phyloP scores from a whole-genome alignment of 345 rosid genomes.

The Arabis alpina region DNA sequence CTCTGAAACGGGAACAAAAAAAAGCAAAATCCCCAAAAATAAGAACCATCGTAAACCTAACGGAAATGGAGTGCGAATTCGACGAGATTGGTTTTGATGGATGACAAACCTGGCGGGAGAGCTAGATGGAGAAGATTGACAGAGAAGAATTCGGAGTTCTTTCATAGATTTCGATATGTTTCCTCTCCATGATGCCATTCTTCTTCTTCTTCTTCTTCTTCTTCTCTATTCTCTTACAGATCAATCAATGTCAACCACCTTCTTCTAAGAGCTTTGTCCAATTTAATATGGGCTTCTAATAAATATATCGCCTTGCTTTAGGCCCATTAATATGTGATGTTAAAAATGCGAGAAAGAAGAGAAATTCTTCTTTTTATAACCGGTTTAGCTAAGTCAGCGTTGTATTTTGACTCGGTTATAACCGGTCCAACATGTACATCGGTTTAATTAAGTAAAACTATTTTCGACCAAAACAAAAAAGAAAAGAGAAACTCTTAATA shows the following conservation, averaged over 20 bases:
- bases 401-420: too few relatives aligned
- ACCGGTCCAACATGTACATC: too few relatives aligned
- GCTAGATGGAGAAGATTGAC: conserved; percentile 77
- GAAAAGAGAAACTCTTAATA: too few relatives aligned
- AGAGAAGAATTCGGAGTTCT: conserved; percentile 73
- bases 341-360: too few relatives aligned
- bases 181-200: conserved; percentile 59
- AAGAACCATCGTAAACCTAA: not conserved
- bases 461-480: too few relatives aligned
- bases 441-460: too few relatives aligned
- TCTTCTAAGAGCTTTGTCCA: not conserved
- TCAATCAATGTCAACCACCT: not conserved
- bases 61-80: not conserved
- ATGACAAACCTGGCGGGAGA: conserved; percentile 59
- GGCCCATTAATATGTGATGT: not conserved
- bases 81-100: not conserved
- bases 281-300: not conserved
- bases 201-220: not conserved
- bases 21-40: not conserved
- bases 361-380: too few relatives aligned
- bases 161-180: conserved; percentile 49
- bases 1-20: conserved; percentile 41
- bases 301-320: not conserved
- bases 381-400: too few relatives aligned
- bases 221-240: not conserved